A percentile compares a stretch with the other conserved stretches of the same genome.
These are phyloP conservation scores for Quercus engelmannii DNA, from an alignment of 306 rosid species.

Conservation along the genomic window DNA sequence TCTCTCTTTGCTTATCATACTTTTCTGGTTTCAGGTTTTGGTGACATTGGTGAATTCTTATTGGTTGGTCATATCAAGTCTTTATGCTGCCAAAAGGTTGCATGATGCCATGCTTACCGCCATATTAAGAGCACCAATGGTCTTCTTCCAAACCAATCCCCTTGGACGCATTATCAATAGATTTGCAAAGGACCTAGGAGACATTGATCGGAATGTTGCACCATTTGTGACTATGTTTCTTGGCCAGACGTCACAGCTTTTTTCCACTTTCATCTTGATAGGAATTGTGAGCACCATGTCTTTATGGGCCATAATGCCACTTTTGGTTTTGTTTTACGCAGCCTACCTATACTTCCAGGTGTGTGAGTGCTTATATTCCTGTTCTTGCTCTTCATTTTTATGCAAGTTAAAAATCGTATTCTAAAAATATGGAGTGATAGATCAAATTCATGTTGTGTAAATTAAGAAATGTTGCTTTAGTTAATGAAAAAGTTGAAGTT, in stretches of 20 bases:
- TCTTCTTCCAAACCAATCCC: constrained; percentile 89
- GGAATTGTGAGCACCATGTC: constrained; percentile 95
- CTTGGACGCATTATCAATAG: constrained; percentile 88
- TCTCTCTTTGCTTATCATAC: neutral
- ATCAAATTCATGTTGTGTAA: neutral
- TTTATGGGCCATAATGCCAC: constrained; percentile 93
- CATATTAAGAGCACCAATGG: constrained; percentile 89
- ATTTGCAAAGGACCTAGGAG: constrained; percentile 94
- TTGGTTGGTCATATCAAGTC: constrained; percentile 79
- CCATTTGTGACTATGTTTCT: constrained; percentile 71
- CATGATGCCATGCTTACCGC: constrained; percentile 86
- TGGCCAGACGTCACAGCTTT: constrained; percentile 68
- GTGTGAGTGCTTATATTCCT: constrained; percentile 13
- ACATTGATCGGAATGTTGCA: constrained; percentile 89
- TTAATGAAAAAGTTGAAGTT: neutral
- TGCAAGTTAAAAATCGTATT: constrained; percentile 4
- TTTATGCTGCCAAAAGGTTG: constrained; percentile 81
- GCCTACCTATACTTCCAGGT: constrained; percentile 95
- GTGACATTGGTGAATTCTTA: constrained; percentile 69
- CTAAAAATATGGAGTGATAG: neutral
- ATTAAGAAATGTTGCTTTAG: neutral
- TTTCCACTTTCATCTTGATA: constrained; percentile 86
- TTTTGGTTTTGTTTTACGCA: constrained; percentile 71
- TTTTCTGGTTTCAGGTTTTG: constrained; percentile 55
- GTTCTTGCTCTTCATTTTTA: neutral